A percentile compares a stretch with the other conserved stretches of the same genome.
Conservation (phyloP, 164 flowering plant genomes). For the Dillenia suffruticosa region DNA sequence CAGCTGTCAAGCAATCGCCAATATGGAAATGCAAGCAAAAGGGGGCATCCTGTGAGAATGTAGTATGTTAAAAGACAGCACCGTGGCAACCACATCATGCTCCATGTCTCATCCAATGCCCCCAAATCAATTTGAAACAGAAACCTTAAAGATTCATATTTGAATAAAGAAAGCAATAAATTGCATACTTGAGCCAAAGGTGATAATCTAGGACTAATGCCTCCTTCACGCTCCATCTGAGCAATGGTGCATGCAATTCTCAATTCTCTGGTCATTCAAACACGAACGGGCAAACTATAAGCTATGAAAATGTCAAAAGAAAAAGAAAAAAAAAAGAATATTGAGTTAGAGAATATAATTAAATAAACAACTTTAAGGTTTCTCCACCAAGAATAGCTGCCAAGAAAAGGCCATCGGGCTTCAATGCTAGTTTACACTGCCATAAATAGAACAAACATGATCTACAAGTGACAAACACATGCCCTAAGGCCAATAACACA, state of each 20-base stretch:
- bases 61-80: too few relatives aligned
- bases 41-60: too few relatives aligned
- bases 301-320: not conserved
- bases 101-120: too few relatives aligned
- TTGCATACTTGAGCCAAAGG: slow-evolving; percentile 85
- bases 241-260: slow-evolving; percentile 93
- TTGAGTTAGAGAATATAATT: not conserved
- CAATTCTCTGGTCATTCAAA: slow-evolving; percentile 51
- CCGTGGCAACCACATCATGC: too few relatives aligned
- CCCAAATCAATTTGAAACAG: too few relatives aligned
- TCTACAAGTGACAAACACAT: too few relatives aligned
- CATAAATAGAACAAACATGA: slow-evolving; percentile 21
- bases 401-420: slow-evolving; percentile 95
- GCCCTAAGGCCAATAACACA: too few relatives aligned
- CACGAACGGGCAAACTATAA: slow-evolving; percentile 1
- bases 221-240: slow-evolving; percentile 99
- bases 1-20: too few relatives aligned
- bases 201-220: slow-evolving; percentile 91
- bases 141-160: not conserved
- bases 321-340: not conserved
- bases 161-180: slow-evolving; percentile 1
- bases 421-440: slow-evolving; percentile 86
- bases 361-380: slow-evolving; percentile 61
- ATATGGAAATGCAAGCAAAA: too few relatives aligned
- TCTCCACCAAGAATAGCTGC: slow-evolving; percentile 99